These are phyloP conservation scores for Zygoascus ofunaensis DNA, from an alignment of 805 yeast species.

Conservation along the genomic window DNA sequence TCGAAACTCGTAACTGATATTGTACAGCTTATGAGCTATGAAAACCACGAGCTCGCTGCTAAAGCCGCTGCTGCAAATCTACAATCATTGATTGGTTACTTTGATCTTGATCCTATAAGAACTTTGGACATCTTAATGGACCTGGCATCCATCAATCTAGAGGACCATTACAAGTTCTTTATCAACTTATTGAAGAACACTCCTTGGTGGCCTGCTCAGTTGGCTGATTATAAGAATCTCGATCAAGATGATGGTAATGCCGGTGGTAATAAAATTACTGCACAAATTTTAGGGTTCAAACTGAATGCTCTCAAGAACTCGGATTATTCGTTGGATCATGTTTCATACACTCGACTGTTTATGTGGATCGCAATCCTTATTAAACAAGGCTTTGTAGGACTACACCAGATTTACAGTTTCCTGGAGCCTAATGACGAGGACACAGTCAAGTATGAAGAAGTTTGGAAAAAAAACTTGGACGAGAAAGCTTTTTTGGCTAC, in stretches of 20 bases:
- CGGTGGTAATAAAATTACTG: conserved; percentile 52
- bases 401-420: conserved; percentile 50
- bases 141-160: conserved; percentile 38
- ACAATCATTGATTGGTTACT: conserved; percentile 60
- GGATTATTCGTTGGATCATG: background rate
- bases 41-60: conserved; percentile 6
- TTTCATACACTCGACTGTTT: conserved; percentile 35
- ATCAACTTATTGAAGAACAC: conserved; percentile 44
- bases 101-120: conserved; percentile 62
- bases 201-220: conserved; percentile 58
- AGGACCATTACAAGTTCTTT: conserved; percentile 37
- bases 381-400: conserved; percentile 56
- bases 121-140: conserved; percentile 56
- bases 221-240: conserved; percentile 22
- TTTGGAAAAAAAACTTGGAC: conserved; percentile 40
- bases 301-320: conserved; percentile 22
- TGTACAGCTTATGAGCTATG: conserved; percentile 33
- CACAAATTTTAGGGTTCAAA: conserved; percentile 45
- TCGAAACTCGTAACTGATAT: conserved; percentile 50
- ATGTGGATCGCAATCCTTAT: conserved; percentile 47
- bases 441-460: conserved; percentile 36
- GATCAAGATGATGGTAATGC: conserved; percentile 23
- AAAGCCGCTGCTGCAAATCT: conserved; percentile 38
- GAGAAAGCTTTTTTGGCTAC: conserved; percentile 51
- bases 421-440: conserved; percentile 44